Conservation (phyloP, 2,329 filamentous ascomycete species). For the Penicillium nordicum region DNA sequence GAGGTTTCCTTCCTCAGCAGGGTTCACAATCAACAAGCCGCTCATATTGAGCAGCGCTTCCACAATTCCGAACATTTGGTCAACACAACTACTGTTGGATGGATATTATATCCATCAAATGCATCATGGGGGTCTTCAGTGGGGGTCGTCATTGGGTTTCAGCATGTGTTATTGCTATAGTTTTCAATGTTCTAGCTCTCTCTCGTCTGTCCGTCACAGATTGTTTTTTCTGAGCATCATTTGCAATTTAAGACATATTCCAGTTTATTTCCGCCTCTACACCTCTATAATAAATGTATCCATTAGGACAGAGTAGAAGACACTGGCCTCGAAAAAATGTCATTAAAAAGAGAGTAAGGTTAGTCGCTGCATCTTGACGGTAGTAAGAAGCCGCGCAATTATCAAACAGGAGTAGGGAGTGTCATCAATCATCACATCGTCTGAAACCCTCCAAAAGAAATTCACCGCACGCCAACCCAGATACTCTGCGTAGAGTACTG, state of each 20-base stretch:
- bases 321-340: background rate
- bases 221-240: background rate
- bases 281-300: background rate
- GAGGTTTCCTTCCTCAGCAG: background rate
- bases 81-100: background rate
- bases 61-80: background rate
- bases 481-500: background rate
- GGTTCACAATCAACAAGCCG: background rate
- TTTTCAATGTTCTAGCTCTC: background rate
- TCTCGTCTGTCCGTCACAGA: background rate
- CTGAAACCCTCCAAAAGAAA: background rate
- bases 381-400: background rate
- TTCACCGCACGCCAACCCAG: slow-evolving; percentile 2
- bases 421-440: slow-evolving; percentile 24
- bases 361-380: background rate
- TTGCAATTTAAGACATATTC: background rate
- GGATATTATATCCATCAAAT: background rate
- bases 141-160: slow-evolving; percentile 1
- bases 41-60: background rate
- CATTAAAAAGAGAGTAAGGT: background rate
- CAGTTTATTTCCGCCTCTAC: background rate
- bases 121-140: background rate
- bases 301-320: slow-evolving; percentile 7
- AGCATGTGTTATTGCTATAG: background rate
- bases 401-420: slow-evolving; percentile 4